A percentile compares a stretch with the other conserved stretches of the same genome.
These are phyloP conservation scores for Penicillium odoratum DNA, from an alignment of 495 filamentous ascomycete species.

Conservation along the genomic window DNA sequence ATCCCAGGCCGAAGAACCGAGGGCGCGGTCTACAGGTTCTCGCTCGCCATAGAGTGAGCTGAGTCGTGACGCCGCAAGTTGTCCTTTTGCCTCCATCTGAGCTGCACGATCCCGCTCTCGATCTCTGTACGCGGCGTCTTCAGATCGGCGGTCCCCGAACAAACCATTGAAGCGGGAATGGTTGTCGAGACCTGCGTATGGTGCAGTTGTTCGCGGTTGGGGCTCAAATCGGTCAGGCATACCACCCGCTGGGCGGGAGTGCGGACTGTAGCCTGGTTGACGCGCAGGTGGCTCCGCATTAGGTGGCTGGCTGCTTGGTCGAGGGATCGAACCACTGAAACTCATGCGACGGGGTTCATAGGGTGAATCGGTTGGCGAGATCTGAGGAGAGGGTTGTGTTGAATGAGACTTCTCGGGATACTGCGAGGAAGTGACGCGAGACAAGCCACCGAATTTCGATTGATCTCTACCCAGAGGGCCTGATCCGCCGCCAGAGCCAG, in stretches of 20 bases:
- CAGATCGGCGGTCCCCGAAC: conserved; percentile 46
- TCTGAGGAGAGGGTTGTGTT: conserved; percentile 42
- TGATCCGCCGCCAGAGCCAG: conserved; percentile 44
- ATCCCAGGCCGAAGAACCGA: conserved; percentile 30
- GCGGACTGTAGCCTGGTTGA: conserved; percentile 39
- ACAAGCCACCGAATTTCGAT: conserved; percentile 36
- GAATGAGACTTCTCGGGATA: conserved; percentile 43
- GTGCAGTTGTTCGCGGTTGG: conserved; percentile 20
- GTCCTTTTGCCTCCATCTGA: conserved; percentile 34
- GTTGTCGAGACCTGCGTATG: conserved; percentile 34
- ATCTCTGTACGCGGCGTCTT: conserved; percentile 43
- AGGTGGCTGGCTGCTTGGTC: conserved; percentile 46
- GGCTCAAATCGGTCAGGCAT: conserved; percentile 32
- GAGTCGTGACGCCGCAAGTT: conserved; percentile 26
- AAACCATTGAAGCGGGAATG: conserved; percentile 33
- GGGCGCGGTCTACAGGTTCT: conserved; percentile 32
- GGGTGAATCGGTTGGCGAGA: conserved; percentile 38
- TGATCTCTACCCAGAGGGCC: conserved; percentile 32
- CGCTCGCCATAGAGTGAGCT: conserved; percentile 38
- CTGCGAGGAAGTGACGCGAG: conserved; percentile 34
- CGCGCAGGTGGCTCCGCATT: conserved; percentile 38
- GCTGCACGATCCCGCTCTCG: conserved; percentile 30
- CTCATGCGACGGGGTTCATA: conserved; percentile 42
- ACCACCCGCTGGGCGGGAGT: conserved; percentile 31
- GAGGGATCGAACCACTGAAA: conserved; percentile 40